These are phyloP conservation scores for Brassica balearica DNA, from an alignment of 441 rosid genomes.

Conservation along the genomic window DNA sequence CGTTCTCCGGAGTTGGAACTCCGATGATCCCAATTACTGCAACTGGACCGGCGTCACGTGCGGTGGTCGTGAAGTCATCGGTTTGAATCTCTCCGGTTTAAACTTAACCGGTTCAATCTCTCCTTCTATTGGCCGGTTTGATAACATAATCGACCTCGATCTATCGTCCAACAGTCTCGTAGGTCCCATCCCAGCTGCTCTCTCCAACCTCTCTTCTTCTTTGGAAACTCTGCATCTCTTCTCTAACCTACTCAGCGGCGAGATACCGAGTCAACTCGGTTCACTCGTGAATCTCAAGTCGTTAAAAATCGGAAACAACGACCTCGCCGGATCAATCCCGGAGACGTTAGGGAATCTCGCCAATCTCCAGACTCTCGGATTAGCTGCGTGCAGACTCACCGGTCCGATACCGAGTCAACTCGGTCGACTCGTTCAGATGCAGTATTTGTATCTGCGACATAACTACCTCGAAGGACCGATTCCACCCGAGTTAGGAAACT, in stretches of 20 bases:
- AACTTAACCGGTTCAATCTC: slow-evolving; percentile 5
- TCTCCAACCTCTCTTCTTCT: slow-evolving; percentile 10
- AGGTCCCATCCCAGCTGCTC: not conserved
- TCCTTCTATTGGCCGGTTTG: slow-evolving; percentile 3
- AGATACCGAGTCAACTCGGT: slow-evolving; percentile 15
- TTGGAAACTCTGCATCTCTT: slow-evolving; percentile 3
- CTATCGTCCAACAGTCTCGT: slow-evolving; percentile 8
- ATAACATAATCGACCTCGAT: not conserved
- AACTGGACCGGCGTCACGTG: slow-evolving; percentile 11
- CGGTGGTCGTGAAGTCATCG: slow-evolving; percentile 1
- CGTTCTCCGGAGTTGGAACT: not conserved
- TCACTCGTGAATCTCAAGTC: slow-evolving; percentile 8
- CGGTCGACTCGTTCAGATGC: not conserved
- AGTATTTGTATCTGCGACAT: not conserved
- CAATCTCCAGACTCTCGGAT: not conserved
- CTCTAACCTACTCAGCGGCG: not conserved
- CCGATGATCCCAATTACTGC: not conserved
- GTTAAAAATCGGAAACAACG: slow-evolving; percentile 8
- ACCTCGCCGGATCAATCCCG: not conserved
- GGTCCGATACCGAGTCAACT: slow-evolving; percentile 15
- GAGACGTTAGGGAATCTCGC: not conserved
- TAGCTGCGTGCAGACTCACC: not conserved
- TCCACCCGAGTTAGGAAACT: not conserved
- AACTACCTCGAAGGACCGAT: slow-evolving; percentile 3
- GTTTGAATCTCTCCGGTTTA: slow-evolving; percentile 7